phyloP scores from a whole-genome alignment of 2,329 filamentous ascomycete genomes.

The Venturia aucupariae region DNA sequence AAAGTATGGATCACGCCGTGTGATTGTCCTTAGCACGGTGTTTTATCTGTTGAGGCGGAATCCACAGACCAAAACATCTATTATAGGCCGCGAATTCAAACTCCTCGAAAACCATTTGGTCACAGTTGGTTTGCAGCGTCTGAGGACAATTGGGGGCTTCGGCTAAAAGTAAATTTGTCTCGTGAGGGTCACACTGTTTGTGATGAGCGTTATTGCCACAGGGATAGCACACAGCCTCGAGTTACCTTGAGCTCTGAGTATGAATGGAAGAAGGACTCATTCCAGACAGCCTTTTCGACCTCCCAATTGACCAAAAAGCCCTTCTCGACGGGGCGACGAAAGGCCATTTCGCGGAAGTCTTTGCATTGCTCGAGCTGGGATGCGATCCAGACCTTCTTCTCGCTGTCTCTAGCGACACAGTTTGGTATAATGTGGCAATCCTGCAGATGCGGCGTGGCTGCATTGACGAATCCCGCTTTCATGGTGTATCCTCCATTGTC shows the following conservation, averaged over 20 bases:
- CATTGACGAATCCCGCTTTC: slow-evolving; percentile 68
- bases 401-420: slow-evolving; percentile 73
- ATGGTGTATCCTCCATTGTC: slow-evolving; percentile 90
- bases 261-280: slow-evolving; percentile 70
- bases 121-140: slow-evolving; percentile 76
- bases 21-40: neutral
- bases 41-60: slow-evolving; percentile 1
- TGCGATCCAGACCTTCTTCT: slow-evolving; percentile 69
- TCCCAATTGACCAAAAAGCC: slow-evolving; percentile 97
- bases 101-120: slow-evolving; percentile 96
- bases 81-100: slow-evolving; percentile 87
- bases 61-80: slow-evolving; percentile 56
- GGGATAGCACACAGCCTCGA: neutral
- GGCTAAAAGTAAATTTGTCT: slow-evolving; percentile 75
- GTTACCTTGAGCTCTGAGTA: slow-evolving; percentile 49
- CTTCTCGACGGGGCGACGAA: slow-evolving; percentile 84
- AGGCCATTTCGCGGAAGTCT: slow-evolving; percentile 82
- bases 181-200: slow-evolving; percentile 57
- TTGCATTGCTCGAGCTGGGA: slow-evolving; percentile 69
- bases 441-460: slow-evolving; percentile 29
- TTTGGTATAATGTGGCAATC: slow-evolving; percentile 72
- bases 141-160: slow-evolving; percentile 80
- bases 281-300: slow-evolving; percentile 90
- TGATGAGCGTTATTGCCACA: neutral
- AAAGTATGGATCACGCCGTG: neutral